Percentiles rank a stretch among this genome's conserved stretches.
Conservation (phyloP, 2,329 filamentous ascomycete species). For the Sarocladium brachiariae region DNA sequence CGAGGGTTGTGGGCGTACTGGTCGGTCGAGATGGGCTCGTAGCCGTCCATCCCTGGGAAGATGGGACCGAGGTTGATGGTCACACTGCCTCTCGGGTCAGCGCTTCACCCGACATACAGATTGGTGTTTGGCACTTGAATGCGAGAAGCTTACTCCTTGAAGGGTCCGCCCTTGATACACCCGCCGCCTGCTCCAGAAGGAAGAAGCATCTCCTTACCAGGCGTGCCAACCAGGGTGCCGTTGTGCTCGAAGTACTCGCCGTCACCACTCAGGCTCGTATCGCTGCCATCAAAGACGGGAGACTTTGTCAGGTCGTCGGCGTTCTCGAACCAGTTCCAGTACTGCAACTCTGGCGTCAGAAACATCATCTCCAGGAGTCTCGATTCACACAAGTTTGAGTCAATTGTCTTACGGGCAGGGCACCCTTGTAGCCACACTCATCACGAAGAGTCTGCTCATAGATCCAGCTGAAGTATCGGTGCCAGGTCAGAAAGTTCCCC, state of each 20-base stretch:
- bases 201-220: slow-evolving; percentile 14
- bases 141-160: slow-evolving; percentile 32
- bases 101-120: too few relatives aligned
- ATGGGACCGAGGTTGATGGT: slow-evolving; percentile 24
- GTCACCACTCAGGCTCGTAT: slow-evolving; percentile 38
- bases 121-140: too few relatives aligned
- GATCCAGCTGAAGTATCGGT: slow-evolving; percentile 31
- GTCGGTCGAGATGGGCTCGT: neutral
- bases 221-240: neutral
- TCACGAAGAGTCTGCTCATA: slow-evolving; percentile 31
- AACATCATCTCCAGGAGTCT: neutral
- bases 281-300: slow-evolving; percentile 48
- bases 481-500: slow-evolving; percentile 32
- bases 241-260: slow-evolving; percentile 10
- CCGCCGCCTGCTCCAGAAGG: slow-evolving; percentile 49
- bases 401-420: slow-evolving; percentile 22
- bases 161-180: slow-evolving; percentile 42
- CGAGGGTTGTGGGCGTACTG: slow-evolving; percentile 33
- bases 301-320: slow-evolving; percentile 38
- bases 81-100: slow-evolving; percentile 13
- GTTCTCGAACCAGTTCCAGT: slow-evolving; percentile 38
- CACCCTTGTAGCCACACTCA: slow-evolving; percentile 34
- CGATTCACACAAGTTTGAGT: neutral
- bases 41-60: slow-evolving; percentile 13
- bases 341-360: slow-evolving; percentile 21